phyloP scores from a whole-genome alignment of 345 rosid species.

The Geranium rotundifolium region DNA sequence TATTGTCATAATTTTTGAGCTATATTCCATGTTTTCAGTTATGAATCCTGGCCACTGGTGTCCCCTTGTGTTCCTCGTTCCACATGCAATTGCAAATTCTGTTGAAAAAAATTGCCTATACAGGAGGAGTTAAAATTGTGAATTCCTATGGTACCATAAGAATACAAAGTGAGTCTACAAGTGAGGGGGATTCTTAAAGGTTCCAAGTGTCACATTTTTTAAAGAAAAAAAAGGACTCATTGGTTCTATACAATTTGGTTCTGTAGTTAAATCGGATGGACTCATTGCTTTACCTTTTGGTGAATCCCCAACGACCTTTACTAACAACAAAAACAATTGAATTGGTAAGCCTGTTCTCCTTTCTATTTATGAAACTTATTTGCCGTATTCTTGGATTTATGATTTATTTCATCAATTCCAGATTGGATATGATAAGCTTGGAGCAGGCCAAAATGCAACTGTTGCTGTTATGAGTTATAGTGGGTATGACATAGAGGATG shows the following conservation, averaged over 20 bases:
- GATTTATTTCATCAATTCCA: slow-evolving; percentile 29
- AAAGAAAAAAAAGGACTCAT: no score
- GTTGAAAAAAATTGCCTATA: no score
- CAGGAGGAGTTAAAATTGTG: no score
- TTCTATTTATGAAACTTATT: background rate
- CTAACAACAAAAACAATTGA: slow-evolving; percentile 94
- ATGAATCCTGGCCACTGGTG: no score
- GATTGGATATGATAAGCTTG: slow-evolving; percentile 94
- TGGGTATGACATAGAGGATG: slow-evolving; percentile 98
- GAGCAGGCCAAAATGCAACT: slow-evolving; percentile 98
- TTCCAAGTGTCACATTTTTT: no score
- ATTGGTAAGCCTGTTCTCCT: slow-evolving; percentile 38
- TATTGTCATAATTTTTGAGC: slow-evolving; percentile 2
- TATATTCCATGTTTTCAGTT: background rate
- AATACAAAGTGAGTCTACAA: no score
- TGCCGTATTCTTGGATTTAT: background rate
- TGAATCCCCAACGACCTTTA: slow-evolving; percentile 86
- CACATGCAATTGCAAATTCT: no score
- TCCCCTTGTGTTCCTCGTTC: no score
- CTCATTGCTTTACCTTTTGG: slow-evolving; percentile 74
- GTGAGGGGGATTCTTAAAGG: no score
- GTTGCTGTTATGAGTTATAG: slow-evolving; percentile 93
- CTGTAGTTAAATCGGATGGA: slow-evolving; percentile 75
- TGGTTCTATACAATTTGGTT: slow-evolving; percentile 1
- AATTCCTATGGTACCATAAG: no score